Evolutionary conservation across 306 rosid genomes (phyloP), one percentile per base, ranked within the genome.

Genomic region (Prunus mongolica): DNA sequence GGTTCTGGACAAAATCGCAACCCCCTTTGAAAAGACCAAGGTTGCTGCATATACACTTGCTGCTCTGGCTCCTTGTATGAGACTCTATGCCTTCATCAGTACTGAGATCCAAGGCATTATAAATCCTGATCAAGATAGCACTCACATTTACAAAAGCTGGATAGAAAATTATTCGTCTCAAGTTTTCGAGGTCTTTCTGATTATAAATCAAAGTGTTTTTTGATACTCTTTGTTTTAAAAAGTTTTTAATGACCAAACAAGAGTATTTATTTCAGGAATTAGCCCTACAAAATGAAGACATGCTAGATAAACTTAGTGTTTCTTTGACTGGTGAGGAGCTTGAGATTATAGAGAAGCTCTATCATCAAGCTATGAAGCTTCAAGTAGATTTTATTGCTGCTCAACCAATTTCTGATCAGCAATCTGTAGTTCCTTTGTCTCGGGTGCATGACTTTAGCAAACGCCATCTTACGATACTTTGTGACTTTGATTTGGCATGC

Each of bases 401-500:
- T 58, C 76, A 49, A 56, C 67, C 67, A 52, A 44, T 80, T 60
- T 47, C 76, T 69, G 62, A 56, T 56, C 73, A 74, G 62, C 69
- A 60, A 38, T 62, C 55, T 19, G 34, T 75, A 69, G 80, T 74
- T 3, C 84, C 84, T 32, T 44, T 80, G 67, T 49, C 67, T 75
- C 64, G 16, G 22, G 71, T 52, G 28, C 25, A 51, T 55, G 72
- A 75, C 38, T 46, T 51, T 27, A n/a, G 20, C 13, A 32, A 80
- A 3, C 11, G 38, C 51, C 64, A 52, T 51, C 80, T 80, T 6
- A 80, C 60, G 12, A 75, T 80, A n/a, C 73, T 80, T 19, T 80
- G 76, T 2, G 76, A 80, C 71, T 80, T 80, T 58, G 83, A 80
- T 69, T 74, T 68, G 79, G 77, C 83, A 18, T 80, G 79, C 76